Base-by-base conservation (phyloP, 768 basidiomycete species). In the Amanita polypyramis region DNA sequence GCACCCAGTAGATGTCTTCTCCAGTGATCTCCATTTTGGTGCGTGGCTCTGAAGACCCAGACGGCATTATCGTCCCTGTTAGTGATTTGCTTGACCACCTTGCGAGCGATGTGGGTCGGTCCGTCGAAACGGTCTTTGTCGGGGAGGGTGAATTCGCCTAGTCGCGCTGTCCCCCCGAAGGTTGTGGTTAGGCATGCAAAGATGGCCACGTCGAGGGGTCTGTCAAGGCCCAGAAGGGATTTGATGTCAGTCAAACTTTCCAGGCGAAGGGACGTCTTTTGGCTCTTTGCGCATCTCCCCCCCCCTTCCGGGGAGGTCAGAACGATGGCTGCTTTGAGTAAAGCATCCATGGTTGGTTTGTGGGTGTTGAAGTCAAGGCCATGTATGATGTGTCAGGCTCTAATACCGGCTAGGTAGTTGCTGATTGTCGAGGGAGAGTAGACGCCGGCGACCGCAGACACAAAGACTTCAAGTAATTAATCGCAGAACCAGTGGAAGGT, bases 331-430 rank as follows among this genome's bases (percentile, higher is more conserved):
- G 58, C 68, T 15, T 52, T 55, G 0, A 75, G 52, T 0, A 68
- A 21, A 0, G 58, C 49, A 0, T 67, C 57, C 11, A 68, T 27
- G 15, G 65, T 56, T 0, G 39, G 35, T 0, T 59, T 37, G 21
- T 67, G 52, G 1, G 65, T 47, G 1, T 11, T 37, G 66, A 67
- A 74, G 0, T 21, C 37, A 0, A 68, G 4, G 0, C 70, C 59
- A 47, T 77, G 72, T 0, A 75, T 42, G 1, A 66, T 56, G 52
- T 77, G 73, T 73, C 74, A 77, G 1, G 74, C 72, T 1, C 64
- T 54, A 0, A 76, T 37, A 0, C 65, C 68, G 2, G 53, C 51
- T 0, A 72, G 15, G 47, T 69, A 72, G 55, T 73, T 74, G 2
- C 43, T 33, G 0, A 75, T 51, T 0, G 69, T 60, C 11, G 45